These are phyloP conservation scores for Fomitiporia mediterranea DNA, from an alignment of 1,284 basidiomycete species.

Conservation along the genomic window DNA sequence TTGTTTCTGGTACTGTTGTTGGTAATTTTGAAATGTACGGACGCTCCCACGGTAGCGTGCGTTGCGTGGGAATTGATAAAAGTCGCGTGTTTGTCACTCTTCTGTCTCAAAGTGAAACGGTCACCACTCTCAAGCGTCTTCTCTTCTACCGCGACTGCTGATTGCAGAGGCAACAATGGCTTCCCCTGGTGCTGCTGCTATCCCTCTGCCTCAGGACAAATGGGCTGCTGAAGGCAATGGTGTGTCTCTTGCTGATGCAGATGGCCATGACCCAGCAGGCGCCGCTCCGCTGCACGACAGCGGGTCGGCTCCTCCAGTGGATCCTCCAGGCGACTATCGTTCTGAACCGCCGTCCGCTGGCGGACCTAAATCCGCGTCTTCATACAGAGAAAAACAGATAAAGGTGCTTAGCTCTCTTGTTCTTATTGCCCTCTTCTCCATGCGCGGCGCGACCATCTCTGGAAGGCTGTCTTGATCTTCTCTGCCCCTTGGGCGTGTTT, in stretches of 20 bases:
- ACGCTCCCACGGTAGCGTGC: background rate
- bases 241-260: constrained; percentile 42
- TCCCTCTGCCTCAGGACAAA: constrained; percentile 38
- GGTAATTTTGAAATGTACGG: background rate
- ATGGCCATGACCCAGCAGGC: constrained; percentile 41
- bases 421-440: constrained; percentile 29
- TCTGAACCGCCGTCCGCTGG: constrained; percentile 32
- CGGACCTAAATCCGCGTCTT: constrained; percentile 41
- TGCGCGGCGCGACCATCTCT: constrained; percentile 20
- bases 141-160: background rate
- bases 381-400: constrained; percentile 73
- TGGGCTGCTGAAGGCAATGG: constrained; percentile 52
- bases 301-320: constrained; percentile 32
- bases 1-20: background rate
- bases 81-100: background rate
- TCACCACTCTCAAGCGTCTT: background rate
- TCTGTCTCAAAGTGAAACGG: constrained; percentile 8
- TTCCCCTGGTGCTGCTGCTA: constrained; percentile 35
- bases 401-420: constrained; percentile 73
- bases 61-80: background rate
- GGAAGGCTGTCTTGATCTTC: constrained; percentile 28
- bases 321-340: constrained; percentile 44
- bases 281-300: constrained; percentile 32
- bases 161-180: constrained; percentile 43
- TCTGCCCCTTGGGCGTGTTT: background rate